A percentile compares a stretch with the other conserved stretches of the same genome.
phyloP scores from a whole-genome alignment of 192 early-diverging fungal species.

The Helicostylum pulchrum region DNA sequence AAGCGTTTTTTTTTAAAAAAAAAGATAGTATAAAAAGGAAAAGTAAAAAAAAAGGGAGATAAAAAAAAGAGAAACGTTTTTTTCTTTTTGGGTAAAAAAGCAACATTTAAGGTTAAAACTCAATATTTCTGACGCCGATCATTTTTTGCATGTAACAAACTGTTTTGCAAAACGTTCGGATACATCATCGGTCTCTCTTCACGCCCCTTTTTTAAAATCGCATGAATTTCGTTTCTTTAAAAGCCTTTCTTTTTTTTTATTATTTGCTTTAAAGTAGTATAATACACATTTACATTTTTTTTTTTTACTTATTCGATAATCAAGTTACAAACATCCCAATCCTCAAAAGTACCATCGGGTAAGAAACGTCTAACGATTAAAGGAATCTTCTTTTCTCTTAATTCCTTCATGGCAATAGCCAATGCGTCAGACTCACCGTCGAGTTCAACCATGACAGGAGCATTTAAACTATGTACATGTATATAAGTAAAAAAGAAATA shows the following conservation, averaged over 20 bases:
- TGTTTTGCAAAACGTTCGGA: too few species aligned
- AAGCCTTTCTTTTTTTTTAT: too few species aligned
- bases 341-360: conserved; percentile 92
- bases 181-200: too few species aligned
- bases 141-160: too few species aligned
- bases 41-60: not conserved
- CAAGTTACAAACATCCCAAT: conserved; percentile 91
- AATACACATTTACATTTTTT: not conserved
- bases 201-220: too few species aligned
- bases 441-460: conserved; percentile 95
- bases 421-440: conserved; percentile 93
- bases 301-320: conserved; percentile 59
- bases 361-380: conserved; percentile 89
- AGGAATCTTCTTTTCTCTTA: conserved; percentile 89
- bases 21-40: conserved; percentile 10
- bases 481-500: not conserved
- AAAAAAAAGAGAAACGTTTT: not conserved
- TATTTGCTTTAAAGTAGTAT: too few species aligned
- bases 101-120: too few species aligned
- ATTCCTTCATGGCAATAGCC: conserved; percentile 92
- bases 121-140: too few species aligned
- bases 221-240: too few species aligned
- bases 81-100: too few species aligned
- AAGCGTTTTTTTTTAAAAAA: not conserved
- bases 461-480: conserved; percentile 76